Evolutionary conservation across 2,329 filamentous ascomycete species (phyloP).

Genomic region (Eurotiales sp.): DNA sequence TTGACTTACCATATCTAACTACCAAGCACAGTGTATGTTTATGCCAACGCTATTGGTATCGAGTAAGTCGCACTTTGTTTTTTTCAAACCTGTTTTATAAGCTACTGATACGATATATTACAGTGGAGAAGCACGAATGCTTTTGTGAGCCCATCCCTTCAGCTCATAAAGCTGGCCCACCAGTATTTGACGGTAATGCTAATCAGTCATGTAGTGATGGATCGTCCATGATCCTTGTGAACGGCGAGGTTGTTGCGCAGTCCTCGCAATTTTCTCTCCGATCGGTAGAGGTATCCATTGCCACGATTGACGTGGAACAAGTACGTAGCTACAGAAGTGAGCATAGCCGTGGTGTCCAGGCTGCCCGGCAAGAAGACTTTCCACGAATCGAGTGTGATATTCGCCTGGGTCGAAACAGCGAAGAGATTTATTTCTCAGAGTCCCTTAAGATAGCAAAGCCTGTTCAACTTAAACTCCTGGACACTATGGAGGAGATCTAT

Average conservation of each 20-base stretch:
- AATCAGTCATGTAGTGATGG: conserved; percentile 57
- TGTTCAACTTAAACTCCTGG: background rate
- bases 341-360: conserved; percentile 27
- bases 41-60: conserved; percentile 9
- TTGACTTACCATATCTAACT: background rate
- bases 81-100: no score
- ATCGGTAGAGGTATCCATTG: conserved; percentile 61
- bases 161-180: no score
- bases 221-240: conserved; percentile 57
- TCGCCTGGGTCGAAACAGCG: background rate
- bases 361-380: conserved; percentile 13
- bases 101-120: no score
- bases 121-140: background rate
- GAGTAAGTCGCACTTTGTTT: background rate
- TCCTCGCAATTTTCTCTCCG: conserved; percentile 28
- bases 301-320: conserved; percentile 65
- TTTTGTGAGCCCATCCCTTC: conserved; percentile 37
- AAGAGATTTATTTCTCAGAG: background rate
- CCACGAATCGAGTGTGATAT: background rate
- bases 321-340: conserved; percentile 47
- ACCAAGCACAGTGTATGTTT: background rate
- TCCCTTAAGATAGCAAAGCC: background rate
- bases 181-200: no score
- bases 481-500: conserved; percentile 22
- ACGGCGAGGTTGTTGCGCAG: conserved; percentile 41